Base-by-base conservation (phyloP, 148 eudicot genomes). In the Fagopyrum tataricum region DNA sequence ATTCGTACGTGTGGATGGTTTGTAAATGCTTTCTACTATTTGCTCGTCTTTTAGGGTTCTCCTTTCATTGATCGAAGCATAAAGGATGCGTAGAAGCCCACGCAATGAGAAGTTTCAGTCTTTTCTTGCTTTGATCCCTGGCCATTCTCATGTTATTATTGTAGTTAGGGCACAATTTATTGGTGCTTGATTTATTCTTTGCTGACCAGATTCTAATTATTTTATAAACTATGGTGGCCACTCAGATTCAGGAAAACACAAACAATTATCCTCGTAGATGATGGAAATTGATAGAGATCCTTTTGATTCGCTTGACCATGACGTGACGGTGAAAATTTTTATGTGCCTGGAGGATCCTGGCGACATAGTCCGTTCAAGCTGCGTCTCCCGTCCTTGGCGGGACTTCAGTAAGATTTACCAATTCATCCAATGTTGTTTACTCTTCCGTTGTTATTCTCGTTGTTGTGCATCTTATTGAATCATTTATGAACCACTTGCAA, bases 271-370 rank as follows among this genome's bases (percentile, higher is more conserved):
- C 20, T 31, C 61, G 37, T 64, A 31, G 72, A 70, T 70, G 68
- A 44, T 74, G 75, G 84, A 67, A 66, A 71, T 78, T 76, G 55
- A 72, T 52, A 76, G 78, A 67, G 88, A 86, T 81, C 79, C 88
- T 75, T 51, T 90, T 72, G 78, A 80, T 48, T 79, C 48, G 69
- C 89, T 91, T 48, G 85, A 82, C 77, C 74, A 76, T n/a, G 96
- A 88, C 75, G 78, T 85, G 77, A 75, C 79, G 5, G 23, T 77
- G 18, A 79, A 81, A 61, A 82, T 91, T 48, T 67, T 88, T 20
- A 76, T 46, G 76, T 82, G 83, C 74, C 75, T 88, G 81, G 89
- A 91, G 81, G 93, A 91, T 85, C 87, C 88, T 7, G 79, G 87
- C 77, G 96, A 91, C 79, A 59, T 91, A 8, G 81, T 88, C 40